Conservation (phyloP, 352 stramenopile genomes). For the Phytophthora parvispora region DNA sequence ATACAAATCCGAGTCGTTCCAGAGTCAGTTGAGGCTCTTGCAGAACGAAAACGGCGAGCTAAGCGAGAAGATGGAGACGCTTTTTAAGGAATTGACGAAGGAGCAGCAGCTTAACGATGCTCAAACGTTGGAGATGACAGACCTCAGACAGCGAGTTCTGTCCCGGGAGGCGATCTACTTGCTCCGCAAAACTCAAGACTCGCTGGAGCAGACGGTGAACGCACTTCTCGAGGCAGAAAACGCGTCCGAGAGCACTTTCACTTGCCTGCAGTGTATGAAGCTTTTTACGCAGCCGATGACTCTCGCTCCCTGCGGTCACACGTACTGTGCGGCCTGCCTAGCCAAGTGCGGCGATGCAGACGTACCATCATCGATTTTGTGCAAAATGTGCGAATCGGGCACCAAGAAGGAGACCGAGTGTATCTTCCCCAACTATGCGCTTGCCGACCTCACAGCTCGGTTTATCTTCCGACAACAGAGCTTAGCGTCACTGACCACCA, state of each 20-base stretch:
- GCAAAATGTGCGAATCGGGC: slow-evolving; percentile 53
- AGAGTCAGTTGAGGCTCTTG: slow-evolving; percentile 69
- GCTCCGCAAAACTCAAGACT: slow-evolving; percentile 68
- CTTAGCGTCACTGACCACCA: slow-evolving; percentile 67
- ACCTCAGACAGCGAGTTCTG: slow-evolving; percentile 58
- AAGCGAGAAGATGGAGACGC: slow-evolving; percentile 42
- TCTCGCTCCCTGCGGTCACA: slow-evolving; percentile 76
- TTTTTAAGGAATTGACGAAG: slow-evolving; percentile 49
- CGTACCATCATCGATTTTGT: slow-evolving; percentile 56
- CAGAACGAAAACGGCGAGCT: slow-evolving; percentile 78
- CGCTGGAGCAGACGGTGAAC: slow-evolving; percentile 74
- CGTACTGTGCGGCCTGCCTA: slow-evolving; percentile 72
- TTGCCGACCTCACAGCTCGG: slow-evolving; percentile 76
- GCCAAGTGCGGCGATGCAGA: slow-evolving; percentile 43
- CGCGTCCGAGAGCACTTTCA: slow-evolving; percentile 81
- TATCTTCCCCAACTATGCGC: slow-evolving; percentile 74
- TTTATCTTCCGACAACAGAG: slow-evolving; percentile 84
- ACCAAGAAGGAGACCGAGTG: slow-evolving; percentile 46
- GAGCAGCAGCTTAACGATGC: slow-evolving; percentile 50
- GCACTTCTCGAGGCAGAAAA: slow-evolving; percentile 75
- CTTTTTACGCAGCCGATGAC: slow-evolving; percentile 76
- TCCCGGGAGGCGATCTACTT: slow-evolving; percentile 62
- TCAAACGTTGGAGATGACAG: slow-evolving; percentile 52
- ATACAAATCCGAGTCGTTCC: slow-evolving; percentile 85
- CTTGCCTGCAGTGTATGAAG: slow-evolving; percentile 79